These are phyloP conservation scores for Cercospora sp. DNA, from an alignment of 2,329 filamentous ascomycete species.

Conservation along the genomic window DNA sequence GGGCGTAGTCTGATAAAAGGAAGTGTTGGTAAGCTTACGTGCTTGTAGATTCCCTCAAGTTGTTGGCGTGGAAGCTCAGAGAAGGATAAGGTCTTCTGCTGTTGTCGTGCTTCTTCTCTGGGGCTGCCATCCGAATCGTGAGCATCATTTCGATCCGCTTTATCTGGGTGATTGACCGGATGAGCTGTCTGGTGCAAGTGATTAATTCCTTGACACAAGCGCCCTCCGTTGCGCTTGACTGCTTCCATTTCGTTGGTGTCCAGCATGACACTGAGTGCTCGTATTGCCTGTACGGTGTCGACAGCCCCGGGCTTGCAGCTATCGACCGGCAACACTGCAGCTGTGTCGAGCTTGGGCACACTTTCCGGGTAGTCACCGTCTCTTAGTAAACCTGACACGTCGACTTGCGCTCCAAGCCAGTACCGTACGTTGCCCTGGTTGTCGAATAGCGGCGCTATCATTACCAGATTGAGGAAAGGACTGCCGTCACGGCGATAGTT, in stretches of 20 bases:
- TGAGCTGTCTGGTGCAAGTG: constrained; percentile 50
- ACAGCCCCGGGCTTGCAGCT: constrained; percentile 32
- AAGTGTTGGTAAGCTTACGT: constrained; percentile 46
- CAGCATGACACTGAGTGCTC: constrained; percentile 67
- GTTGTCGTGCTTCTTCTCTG: background rate
- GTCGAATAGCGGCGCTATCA: constrained; percentile 70
- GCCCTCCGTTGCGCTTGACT: constrained; percentile 62
- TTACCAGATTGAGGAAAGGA: constrained; percentile 75
- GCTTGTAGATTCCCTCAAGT: constrained; percentile 57
- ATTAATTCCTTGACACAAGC: constrained; percentile 56
- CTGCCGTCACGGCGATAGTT: constrained; percentile 75
- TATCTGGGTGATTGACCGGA: background rate
- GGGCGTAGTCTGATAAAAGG: background rate
- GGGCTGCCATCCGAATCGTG: constrained; percentile 9
- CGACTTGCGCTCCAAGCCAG: constrained; percentile 70
- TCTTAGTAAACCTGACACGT: constrained; percentile 67
- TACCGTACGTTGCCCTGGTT: constrained; percentile 66
- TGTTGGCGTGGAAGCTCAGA: constrained; percentile 34
- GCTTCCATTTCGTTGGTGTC: constrained; percentile 65
- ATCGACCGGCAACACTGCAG: constrained; percentile 29
- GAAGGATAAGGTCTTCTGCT: background rate
- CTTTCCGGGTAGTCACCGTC: constrained; percentile 66
- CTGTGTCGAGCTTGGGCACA: constrained; percentile 45
- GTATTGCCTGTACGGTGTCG: constrained; percentile 47
- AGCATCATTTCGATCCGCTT: background rate